Conservation (phyloP, 352 stramenopile species). For the Phytopythium cucurbitacearum region DNA sequence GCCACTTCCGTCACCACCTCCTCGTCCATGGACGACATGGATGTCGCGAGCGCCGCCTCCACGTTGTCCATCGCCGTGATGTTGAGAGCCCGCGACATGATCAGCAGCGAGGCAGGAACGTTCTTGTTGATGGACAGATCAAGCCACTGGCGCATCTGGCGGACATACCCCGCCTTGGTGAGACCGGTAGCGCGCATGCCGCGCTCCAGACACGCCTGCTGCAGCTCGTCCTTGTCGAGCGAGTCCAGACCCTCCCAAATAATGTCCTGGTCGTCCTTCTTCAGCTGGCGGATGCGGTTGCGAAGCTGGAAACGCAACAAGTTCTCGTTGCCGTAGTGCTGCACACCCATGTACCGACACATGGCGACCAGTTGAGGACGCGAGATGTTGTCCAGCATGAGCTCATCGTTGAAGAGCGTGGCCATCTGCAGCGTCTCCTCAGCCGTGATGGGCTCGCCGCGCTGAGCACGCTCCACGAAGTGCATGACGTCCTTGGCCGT, state of each 20-base stretch:
- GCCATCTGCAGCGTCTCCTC: constrained; percentile 89
- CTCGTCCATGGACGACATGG: constrained; percentile 86
- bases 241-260: constrained; percentile 98
- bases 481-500: constrained; percentile 81
- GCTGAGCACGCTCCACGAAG: constrained; percentile 80
- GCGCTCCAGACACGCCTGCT: constrained; percentile 95
- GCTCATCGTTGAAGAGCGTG: constrained; percentile 95
- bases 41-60: constrained; percentile 82
- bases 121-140: constrained; percentile 98
- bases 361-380: constrained; percentile 96
- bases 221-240: constrained; percentile 97
- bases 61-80: constrained; percentile 86
- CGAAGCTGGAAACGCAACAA: constrained; percentile 95
- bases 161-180: constrained; percentile 94
- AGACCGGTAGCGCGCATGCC: constrained; percentile 96
- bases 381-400: constrained; percentile 98
- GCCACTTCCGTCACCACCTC: constrained; percentile 86
- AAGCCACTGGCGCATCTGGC: constrained; percentile 96
- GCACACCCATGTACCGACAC: constrained; percentile 97
- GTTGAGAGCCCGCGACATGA: constrained; percentile 98
- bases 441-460: constrained; percentile 65
- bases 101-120: constrained; percentile 97
- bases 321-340: constrained; percentile 95
- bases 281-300: constrained; percentile 90
- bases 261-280: constrained; percentile 98